Base-by-base conservation (phyloP, 1,284 basidiomycete species). In the Rhodotorula sp. region DNA sequence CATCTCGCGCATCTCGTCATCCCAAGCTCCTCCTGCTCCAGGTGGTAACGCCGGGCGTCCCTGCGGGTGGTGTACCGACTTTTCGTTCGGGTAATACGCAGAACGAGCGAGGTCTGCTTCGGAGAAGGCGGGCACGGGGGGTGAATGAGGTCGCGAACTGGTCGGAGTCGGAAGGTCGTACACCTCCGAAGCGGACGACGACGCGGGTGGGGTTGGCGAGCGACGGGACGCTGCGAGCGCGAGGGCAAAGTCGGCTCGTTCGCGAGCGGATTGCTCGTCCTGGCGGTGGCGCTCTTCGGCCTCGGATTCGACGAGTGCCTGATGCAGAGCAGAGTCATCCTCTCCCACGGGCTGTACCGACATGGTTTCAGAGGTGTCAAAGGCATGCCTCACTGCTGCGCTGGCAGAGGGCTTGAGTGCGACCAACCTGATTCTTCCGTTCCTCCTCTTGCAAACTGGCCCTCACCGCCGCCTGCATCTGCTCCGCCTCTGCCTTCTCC, bases 1-100 rank as follows among this genome's bases (percentile, higher is more conserved):
- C 64, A 67, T 64, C 67, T 75, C 74, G 38, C 50, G 34, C 14
- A 43, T 49, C 38, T 73, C 72, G 15, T 73, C 71, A 45, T 66
- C 70, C 34, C 58, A 57, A 10, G 70, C 61, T 5, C 58, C 26
- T 1, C 60, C 62, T 0, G 73, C 73, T 2, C 73, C 73, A 0
- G 73, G 73, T 1, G 73, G 73, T 0, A 75, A 61, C 0, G 63
- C 52, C 18, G 70, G 61, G 14, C 63, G 49, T 3, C 60, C 63
- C 38, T 68, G 55, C 0, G 70, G 70, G 56, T 62, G 62, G 3
- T 48, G n/a, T 23, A 48, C 62, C 4, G 60, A 28, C 43, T 71
- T 71, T 31, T 71, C 70, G 16, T 21, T 10, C 28, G 63, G 60
- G 18, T 23, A 50, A n/a, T 65, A 67, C 19, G 50, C 6, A 5